Base-by-base conservation (phyloP, 371 early-diverging fungal species). In the Ecytonucleospora hepatopenaei region DNA sequence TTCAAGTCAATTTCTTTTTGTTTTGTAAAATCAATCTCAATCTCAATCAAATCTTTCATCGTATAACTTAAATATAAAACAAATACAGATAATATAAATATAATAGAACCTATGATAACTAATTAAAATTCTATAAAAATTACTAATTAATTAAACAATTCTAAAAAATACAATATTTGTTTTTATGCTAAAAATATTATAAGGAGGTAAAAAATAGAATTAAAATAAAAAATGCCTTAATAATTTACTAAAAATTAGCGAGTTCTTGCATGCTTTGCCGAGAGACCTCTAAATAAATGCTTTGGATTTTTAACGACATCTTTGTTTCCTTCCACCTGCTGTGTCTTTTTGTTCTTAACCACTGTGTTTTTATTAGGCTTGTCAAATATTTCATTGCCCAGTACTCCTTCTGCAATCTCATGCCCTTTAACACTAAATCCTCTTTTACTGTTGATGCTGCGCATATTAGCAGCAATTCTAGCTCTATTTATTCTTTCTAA, bases 401-500 rank as follows among this genome's bases (percentile, higher is more conserved):
- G 69, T 19, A 49, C 27, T 0, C 48, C 40, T 30, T 32, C 62
- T 17, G 46, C 54, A n/a, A 28, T 66, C 4, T 65, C 47, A 30
- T 67, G 65, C 12, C 34, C 33, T 21, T 68, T 65, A 54, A 46
- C 55, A 19, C 21, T 57, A 0, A 58, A 32, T 0, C 58, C 27
- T 23, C 49, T 48, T 32, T 62, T 70, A 28, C 30, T 69, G 34
- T 59, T 54, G 0, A 67, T 62, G 23, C 62, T 21, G 17, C 54
- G 64, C 59, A 34, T 54, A 3, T 47, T 51, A 16, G 71, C 68
- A 34, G 57, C 63, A 19, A 59, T 62, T 47, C 70, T 59, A 53
- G 67, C 66, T 5, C 72, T 61, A 26, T 72, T 71, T 27, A 62
- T 59, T 0, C 67, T 62, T 26, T 68, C 69, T 48, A 65, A 72